phyloP scores from a whole-genome alignment of 2,329 filamentous ascomycete genomes.

The Neofusicoccum kwambonambiense region DNA sequence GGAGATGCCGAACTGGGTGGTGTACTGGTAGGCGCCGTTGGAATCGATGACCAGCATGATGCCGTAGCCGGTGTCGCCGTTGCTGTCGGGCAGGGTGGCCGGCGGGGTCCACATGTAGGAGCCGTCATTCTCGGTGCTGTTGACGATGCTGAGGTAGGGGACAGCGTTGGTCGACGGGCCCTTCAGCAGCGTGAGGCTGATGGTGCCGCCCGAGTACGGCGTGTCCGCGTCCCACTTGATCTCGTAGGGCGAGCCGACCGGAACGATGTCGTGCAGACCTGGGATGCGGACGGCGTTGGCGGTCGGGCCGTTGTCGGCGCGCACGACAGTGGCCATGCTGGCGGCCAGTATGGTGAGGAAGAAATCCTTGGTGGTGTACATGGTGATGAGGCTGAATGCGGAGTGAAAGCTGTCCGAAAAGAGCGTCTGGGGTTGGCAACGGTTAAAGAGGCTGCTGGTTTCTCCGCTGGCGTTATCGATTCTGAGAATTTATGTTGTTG shows the following conservation, averaged over 20 bases:
- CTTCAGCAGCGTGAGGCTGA: conserved; percentile 60
- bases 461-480: too few species aligned
- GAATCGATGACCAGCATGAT: conserved; percentile 61
- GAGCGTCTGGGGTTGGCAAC: background rate
- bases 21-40: conserved; percentile 60
- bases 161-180: conserved; percentile 57
- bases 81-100: conserved; percentile 41
- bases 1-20: conserved; percentile 61
- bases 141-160: conserved; percentile 50
- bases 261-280: conserved; percentile 45
- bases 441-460: background rate
- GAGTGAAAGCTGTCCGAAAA: background rate
- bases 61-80: conserved; percentile 56
- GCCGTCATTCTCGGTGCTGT: conserved; percentile 55
- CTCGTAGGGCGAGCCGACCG: conserved; percentile 54
- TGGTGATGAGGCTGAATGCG: conserved; percentile 23
- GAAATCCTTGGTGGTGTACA: conserved; percentile 38
- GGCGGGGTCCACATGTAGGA: conserved; percentile 56
- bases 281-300: conserved; percentile 59
- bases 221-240: conserved; percentile 59
- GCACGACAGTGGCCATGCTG: conserved; percentile 48
- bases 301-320: conserved; percentile 29
- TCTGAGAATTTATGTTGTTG: too few species aligned
- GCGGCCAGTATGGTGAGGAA: conserved; percentile 53
- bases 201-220: conserved; percentile 35